A percentile compares a stretch with the other conserved stretches of the same genome.
Conservation (phyloP, 306 rosid genomes). For the Urtica urens region DNA sequence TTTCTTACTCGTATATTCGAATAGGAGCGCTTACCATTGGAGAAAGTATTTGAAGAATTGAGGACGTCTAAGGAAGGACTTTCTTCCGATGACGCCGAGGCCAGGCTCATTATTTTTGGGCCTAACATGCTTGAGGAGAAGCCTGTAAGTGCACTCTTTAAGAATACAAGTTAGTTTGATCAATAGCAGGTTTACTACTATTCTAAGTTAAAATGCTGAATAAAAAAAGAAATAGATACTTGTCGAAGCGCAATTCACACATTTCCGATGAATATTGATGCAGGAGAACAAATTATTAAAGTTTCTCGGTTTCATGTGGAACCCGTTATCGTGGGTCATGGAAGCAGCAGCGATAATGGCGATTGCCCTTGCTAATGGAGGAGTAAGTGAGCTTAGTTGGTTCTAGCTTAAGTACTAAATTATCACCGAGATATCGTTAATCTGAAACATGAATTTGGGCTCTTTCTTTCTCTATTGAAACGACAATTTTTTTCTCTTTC, state of each 20-base stretch:
- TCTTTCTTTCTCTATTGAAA: no score
- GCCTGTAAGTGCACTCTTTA: constrained; percentile 32
- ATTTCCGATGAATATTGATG: constrained; percentile 8
- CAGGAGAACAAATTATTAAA: constrained; percentile 79
- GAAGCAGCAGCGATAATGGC: constrained; percentile 96
- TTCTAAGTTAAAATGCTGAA: not conserved
- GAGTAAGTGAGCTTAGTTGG: constrained; percentile 44
- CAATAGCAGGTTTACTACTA: not conserved
- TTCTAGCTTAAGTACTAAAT: no score
- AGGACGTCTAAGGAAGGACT: constrained; percentile 61
- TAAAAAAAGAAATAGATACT: not conserved
- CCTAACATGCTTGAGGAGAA: constrained; percentile 71
- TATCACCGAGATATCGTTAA: no score
- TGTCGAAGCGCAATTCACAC: not conserved
- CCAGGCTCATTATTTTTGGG: constrained; percentile 55
- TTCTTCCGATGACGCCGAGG: constrained; percentile 67
- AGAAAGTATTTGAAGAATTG: constrained; percentile 63
- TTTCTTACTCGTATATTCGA: no score
- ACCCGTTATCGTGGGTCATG: constrained; percentile 94
- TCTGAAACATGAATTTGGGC: no score
- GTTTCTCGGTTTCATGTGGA: constrained; percentile 83
- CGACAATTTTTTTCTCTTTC: constrained; percentile 7
- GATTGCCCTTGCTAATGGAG: constrained; percentile 75
- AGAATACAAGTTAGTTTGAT: not conserved
- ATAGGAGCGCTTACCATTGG: constrained; percentile 69